These are phyloP conservation scores for Paramecium tetraurelia DNA, from an alignment of 73 alveolate species.

Conservation along the genomic window DNA sequence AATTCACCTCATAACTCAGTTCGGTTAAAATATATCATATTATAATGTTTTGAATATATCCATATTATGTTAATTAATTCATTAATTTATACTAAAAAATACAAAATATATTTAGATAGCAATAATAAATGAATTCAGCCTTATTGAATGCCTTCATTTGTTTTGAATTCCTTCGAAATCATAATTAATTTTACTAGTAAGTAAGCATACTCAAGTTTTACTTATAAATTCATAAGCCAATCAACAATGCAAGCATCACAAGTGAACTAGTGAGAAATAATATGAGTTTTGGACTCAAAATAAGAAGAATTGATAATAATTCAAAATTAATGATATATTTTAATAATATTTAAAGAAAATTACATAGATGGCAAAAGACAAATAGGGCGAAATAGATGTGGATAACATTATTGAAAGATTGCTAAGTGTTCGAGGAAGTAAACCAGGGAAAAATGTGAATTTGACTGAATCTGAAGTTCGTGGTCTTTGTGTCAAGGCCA, in stretches of 20 bases:
- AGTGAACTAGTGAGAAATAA: no score
- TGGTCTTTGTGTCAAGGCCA: conserved; percentile 80
- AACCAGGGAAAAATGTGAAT: conserved; percentile 91
- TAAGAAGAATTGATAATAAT: not conserved
- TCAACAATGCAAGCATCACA: no score
- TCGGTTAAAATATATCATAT: not conserved
- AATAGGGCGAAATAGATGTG: conserved; percentile 71
- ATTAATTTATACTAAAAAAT: no score
- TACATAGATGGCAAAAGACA: conserved; percentile 1
- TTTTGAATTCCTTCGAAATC: not conserved
- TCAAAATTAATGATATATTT: not conserved
- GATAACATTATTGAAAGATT: conserved; percentile 87
- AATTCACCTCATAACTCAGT: not conserved
- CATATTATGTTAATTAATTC: no score
- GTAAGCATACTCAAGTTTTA: not conserved
- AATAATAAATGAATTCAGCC: not conserved
- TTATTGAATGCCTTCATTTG: not conserved
- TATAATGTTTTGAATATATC: no score
- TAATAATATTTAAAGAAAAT: not conserved
- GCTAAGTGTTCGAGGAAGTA: conserved; percentile 86
- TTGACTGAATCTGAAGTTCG: conserved; percentile 89
- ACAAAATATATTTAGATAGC: no score
- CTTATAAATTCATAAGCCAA: no score
- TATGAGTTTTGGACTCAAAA: no score
- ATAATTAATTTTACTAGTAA: not conserved